Conservation (phyloP, 805 yeast genomes). For the Pichia eremophila region DNA sequence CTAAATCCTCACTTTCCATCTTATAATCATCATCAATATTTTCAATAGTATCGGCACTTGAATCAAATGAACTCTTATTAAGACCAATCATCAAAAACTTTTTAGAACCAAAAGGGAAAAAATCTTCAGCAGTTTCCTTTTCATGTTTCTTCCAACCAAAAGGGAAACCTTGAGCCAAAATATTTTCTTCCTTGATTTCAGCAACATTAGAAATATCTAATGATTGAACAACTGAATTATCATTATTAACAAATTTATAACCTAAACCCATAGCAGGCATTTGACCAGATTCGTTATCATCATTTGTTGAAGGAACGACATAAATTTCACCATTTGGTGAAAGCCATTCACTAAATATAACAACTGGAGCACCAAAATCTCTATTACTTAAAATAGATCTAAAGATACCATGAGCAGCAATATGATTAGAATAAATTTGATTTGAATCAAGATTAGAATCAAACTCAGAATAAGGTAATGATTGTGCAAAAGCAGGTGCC, state of each 20-base stretch:
- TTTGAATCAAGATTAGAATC: neutral
- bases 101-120: conserved; percentile 21
- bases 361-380: conserved; percentile 8
- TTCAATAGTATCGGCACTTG: neutral
- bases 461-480: too few species aligned
- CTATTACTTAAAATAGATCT: conserved; percentile 15
- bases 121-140: conserved; percentile 8
- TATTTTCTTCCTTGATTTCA: conserved; percentile 19
- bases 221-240: conserved; percentile 4
- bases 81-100: conserved; percentile 20
- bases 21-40: neutral
- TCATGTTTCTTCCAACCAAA: conserved; percentile 16
- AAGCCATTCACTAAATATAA: conserved; percentile 20
- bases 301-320: conserved; percentile 16
- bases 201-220: conserved; percentile 3
- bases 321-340: conserved; percentile 18
- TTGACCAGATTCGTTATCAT: neutral
- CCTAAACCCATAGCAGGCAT: conserved; percentile 8
- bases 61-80: neutral
- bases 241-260: conserved; percentile 6
- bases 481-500: neutral
- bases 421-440: neutral
- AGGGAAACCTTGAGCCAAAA: conserved; percentile 23
- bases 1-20: neutral
- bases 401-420: conserved; percentile 8